Evolutionary conservation across 257 asterid genomes (phyloP).

Genomic region (Apocynum venetum): DNA sequence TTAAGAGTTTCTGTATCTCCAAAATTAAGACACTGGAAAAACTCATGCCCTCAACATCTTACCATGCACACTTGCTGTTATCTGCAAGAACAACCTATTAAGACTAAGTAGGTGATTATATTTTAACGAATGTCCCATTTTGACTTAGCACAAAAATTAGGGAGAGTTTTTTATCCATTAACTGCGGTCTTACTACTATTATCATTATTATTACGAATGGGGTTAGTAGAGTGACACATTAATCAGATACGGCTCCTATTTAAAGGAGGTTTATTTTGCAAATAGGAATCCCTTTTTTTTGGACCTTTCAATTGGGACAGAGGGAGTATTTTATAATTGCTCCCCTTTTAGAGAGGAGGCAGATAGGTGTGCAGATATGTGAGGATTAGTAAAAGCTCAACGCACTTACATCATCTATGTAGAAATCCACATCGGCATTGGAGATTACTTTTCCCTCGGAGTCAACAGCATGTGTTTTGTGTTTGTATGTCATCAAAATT

Average conservation of each 20-base stretch:
- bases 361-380: neutral
- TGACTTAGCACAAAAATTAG: neutral
- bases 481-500: conserved; percentile 88
- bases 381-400: neutral
- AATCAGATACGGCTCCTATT: no score
- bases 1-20: neutral
- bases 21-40: neutral
- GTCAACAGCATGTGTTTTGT: conserved; percentile 86
- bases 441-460: conserved; percentile 66
- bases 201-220: neutral
- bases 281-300: neutral
- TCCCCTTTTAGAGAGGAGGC: neutral
- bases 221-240: neutral
- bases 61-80: neutral
- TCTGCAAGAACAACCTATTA: neutral
- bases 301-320: neutral
- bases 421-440: conserved; percentile 82
- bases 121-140: neutral
- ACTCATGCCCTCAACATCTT: neutral
- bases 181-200: neutral
- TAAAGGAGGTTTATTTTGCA: neutral
- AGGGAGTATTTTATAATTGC: neutral
- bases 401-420: conserved; percentile 71
- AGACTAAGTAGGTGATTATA: neutral
- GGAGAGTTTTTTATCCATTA: neutral